phyloP scores from a whole-genome alignment of 495 filamentous ascomycete genomes.

The Neurospora sp. region DNA sequence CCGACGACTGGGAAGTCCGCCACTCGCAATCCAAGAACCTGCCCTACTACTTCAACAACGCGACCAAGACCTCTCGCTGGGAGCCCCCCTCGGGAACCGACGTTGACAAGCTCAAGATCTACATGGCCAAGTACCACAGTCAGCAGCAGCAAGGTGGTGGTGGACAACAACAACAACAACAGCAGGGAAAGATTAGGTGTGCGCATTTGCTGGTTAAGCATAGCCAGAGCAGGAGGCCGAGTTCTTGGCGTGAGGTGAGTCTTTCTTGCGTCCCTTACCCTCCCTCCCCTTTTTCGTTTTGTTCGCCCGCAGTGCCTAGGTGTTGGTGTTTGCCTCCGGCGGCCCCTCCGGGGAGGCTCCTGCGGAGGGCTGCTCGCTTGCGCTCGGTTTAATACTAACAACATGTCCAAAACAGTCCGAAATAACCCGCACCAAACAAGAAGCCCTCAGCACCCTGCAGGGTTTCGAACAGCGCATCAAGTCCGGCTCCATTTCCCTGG shows the following conservation, averaged over 20 bases:
- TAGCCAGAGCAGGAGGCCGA: slow-evolving; percentile 69
- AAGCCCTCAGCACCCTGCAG: slow-evolving; percentile 67
- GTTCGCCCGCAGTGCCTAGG: too few species aligned
- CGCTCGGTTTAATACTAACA: neutral
- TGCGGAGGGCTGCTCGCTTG: neutral
- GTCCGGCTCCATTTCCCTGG: slow-evolving; percentile 53
- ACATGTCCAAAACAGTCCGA: slow-evolving; percentile 13
- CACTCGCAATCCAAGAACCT: slow-evolving; percentile 95
- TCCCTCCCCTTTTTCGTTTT: too few species aligned
- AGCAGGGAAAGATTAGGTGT: slow-evolving; percentile 75
- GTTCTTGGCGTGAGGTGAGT: slow-evolving; percentile 73
- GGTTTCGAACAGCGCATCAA: slow-evolving; percentile 65
- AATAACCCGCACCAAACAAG: slow-evolving; percentile 79
- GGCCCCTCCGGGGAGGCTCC: neutral
- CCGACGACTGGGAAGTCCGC: slow-evolving; percentile 82
- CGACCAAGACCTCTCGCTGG: slow-evolving; percentile 79
- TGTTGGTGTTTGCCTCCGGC: neutral
- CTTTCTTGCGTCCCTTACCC: neutral
- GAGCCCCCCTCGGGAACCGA: slow-evolving; percentile 82
- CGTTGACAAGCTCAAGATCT: slow-evolving; percentile 78
- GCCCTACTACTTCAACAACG: slow-evolving; percentile 92
- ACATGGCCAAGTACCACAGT: slow-evolving; percentile 75
- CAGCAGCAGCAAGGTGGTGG: slow-evolving; percentile 14
- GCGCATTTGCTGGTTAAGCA: slow-evolving; percentile 93
- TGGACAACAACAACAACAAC: slow-evolving; percentile 7